phyloP scores from a whole-genome alignment of 768 basidiomycete species.

The Amanita molliuscula region DNA sequence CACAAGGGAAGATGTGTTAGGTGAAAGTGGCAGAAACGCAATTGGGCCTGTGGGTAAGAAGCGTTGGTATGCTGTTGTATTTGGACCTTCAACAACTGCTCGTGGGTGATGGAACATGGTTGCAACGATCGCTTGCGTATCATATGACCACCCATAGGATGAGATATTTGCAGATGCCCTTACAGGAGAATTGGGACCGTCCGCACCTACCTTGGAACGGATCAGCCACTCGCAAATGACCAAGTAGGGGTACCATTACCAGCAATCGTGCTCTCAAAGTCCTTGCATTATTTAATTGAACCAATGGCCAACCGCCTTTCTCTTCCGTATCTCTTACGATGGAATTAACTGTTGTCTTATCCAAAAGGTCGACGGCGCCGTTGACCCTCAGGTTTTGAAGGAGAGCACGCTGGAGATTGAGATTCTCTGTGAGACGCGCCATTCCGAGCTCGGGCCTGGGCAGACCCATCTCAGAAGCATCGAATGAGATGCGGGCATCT shows the following conservation, averaged over 20 bases:
- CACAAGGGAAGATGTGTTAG: slow-evolving; percentile 75
- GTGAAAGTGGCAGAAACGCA: slow-evolving; percentile 84
- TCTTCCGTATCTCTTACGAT: slow-evolving; percentile 47
- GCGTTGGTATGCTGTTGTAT: slow-evolving; percentile 83
- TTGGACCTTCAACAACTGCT: slow-evolving; percentile 48
- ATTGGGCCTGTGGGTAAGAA: slow-evolving; percentile 94
- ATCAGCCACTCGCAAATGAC: background rate
- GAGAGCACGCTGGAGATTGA: slow-evolving; percentile 84
- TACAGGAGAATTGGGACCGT: slow-evolving; percentile 93
- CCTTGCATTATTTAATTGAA: slow-evolving; percentile 61
- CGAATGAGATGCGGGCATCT: slow-evolving; percentile 67
- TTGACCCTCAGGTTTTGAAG: slow-evolving; percentile 47
- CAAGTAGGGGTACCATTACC: slow-evolving; percentile 26
- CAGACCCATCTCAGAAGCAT: slow-evolving; percentile 36
- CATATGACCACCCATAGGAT: slow-evolving; percentile 88
- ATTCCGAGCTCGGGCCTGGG: slow-evolving; percentile 32
- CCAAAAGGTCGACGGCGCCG: slow-evolving; percentile 52
- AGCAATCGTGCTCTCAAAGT: slow-evolving; percentile 65
- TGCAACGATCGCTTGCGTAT: slow-evolving; percentile 83
- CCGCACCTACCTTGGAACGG: slow-evolving; percentile 71
- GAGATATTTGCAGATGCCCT: slow-evolving; percentile 76
- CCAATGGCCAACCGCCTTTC: slow-evolving; percentile 66
- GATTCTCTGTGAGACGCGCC: slow-evolving; percentile 84
- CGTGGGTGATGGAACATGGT: slow-evolving; percentile 71
- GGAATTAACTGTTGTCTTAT: slow-evolving; percentile 63